Percentiles rank a stretch among this genome's conserved stretches.
Evolutionary conservation across 768 basidiomycete species (phyloP).

Genomic region (Fistulinella prunicolor): DNA sequence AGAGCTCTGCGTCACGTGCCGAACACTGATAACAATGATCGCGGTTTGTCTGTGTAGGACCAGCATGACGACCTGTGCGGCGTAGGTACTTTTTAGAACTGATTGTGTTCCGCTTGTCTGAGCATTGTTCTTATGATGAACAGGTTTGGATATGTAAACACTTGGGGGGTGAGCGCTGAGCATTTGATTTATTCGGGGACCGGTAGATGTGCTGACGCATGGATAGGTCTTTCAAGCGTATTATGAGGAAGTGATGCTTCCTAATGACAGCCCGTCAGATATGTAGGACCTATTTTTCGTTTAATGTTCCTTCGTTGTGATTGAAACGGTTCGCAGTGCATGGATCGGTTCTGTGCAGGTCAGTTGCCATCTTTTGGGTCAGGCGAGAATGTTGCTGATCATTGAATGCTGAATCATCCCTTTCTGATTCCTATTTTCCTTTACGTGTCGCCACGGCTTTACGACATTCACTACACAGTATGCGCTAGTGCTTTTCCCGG

Average conservation of each 20-base stretch:
- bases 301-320: not conserved
- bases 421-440: not conserved
- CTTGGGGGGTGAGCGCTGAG: slow-evolving; percentile 68
- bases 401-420: not conserved
- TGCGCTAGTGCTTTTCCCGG: slow-evolving; percentile 59
- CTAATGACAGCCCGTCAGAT: slow-evolving; percentile 50
- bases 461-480: slow-evolving; percentile 39
- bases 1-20: not conserved
- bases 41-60: slow-evolving; percentile 8
- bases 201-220: not conserved
- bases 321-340: slow-evolving; percentile 42
- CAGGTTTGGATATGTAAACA: slow-evolving; percentile 68
- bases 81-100: slow-evolving; percentile 28
- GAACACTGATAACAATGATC: not conserved
- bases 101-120: not conserved
- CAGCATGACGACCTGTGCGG: slow-evolving; percentile 35
- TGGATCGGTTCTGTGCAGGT: slow-evolving; percentile 83
- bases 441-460: not conserved
- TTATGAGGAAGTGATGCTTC: slow-evolving; percentile 55
- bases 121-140: not conserved
- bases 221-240: slow-evolving; percentile 69
- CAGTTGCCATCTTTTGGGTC: not conserved
- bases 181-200: slow-evolving; percentile 18
- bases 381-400: not conserved
- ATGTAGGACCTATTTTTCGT: slow-evolving; percentile 43